Evolutionary conservation across 106 monocot genomes (phyloP).

Genomic region (Acorus calamus): DNA sequence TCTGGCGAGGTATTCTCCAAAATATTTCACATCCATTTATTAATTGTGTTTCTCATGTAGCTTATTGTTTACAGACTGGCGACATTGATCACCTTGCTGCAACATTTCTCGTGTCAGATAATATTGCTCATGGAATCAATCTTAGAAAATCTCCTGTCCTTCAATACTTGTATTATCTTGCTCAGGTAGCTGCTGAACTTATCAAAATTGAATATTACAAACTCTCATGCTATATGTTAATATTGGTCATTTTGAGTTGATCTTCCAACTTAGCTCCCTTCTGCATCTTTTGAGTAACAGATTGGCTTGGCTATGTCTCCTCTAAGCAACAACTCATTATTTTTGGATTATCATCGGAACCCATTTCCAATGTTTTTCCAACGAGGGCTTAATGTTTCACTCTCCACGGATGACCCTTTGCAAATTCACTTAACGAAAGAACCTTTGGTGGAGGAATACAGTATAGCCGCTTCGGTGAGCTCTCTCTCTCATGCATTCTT

Average conservation of each 20-base stretch:
- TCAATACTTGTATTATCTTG: conserved; percentile 96
- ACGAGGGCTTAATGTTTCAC: conserved; percentile 91
- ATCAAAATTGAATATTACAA: background rate
- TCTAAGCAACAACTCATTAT: conserved; percentile 90
- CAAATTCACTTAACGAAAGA: conserved; percentile 98
- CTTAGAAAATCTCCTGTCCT: conserved; percentile 92
- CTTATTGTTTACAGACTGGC: conserved; percentile 49
- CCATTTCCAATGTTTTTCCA: conserved; percentile 84
- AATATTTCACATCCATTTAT: background rate
- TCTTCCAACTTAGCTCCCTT: no score
- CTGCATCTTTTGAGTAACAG: conserved; percentile 13
- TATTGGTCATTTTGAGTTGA: background rate
- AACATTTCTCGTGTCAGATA: conserved; percentile 76
- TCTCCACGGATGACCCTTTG: conserved; percentile 93
- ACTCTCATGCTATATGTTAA: background rate
- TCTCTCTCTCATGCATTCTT: conserved; percentile 1
- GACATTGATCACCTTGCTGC: conserved; percentile 98
- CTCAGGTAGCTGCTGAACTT: conserved; percentile 44
- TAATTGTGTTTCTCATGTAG: background rate
- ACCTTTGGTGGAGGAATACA: conserved; percentile 97
- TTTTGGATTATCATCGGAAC: conserved; percentile 94
- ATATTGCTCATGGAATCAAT: conserved; percentile 92
- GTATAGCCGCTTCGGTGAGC: conserved; percentile 92
- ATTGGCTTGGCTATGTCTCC: conserved; percentile 99
- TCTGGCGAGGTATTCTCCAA: conserved; percentile 67